A percentile compares a stretch with the other conserved stretches of the same genome.
These are phyloP conservation scores for Xylariaceae sp. DNA, from an alignment of 2,329 filamentous ascomycete genomes.

Conservation along the genomic window DNA sequence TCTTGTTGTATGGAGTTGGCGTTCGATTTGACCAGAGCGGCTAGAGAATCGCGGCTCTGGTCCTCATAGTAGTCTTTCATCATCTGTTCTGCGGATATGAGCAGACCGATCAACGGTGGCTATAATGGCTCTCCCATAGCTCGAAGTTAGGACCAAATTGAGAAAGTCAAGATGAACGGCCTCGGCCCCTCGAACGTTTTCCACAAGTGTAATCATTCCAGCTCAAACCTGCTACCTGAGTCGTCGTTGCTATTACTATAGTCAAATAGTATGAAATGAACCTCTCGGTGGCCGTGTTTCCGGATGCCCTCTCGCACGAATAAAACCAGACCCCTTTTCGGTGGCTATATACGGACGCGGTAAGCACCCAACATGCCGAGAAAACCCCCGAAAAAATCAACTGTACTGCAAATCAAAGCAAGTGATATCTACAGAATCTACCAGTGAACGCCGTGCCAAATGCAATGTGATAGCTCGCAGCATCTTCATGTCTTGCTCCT, in stretches of 20 bases:
- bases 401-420: conserved; percentile 13
- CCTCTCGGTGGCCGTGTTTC: not conserved
- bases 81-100: no score
- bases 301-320: conserved; percentile 9
- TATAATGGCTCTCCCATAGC: not conserved
- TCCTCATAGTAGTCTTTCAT: no score
- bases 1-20: no score
- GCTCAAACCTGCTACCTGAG: conserved; percentile 1
- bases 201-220: conserved; percentile 5
- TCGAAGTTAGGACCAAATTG: not conserved
- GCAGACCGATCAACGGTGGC: not conserved
- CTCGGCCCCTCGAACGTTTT: not conserved
- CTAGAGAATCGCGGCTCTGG: no score
- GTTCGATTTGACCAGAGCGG: no score
- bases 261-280: not conserved
- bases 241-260: conserved; percentile 1
- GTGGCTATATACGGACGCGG: conserved; percentile 12
- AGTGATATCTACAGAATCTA: conserved; percentile 18
- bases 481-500: not conserved
- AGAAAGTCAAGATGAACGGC: conserved; percentile 3
- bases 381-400: conserved; percentile 4
- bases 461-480: conserved; percentile 20
- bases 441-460: conserved; percentile 26
- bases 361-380: conserved; percentile 11
- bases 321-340: not conserved